Evolutionary conservation across 108 stramenopile species (phyloP).

Genomic region (Tribonema minus): DNA sequence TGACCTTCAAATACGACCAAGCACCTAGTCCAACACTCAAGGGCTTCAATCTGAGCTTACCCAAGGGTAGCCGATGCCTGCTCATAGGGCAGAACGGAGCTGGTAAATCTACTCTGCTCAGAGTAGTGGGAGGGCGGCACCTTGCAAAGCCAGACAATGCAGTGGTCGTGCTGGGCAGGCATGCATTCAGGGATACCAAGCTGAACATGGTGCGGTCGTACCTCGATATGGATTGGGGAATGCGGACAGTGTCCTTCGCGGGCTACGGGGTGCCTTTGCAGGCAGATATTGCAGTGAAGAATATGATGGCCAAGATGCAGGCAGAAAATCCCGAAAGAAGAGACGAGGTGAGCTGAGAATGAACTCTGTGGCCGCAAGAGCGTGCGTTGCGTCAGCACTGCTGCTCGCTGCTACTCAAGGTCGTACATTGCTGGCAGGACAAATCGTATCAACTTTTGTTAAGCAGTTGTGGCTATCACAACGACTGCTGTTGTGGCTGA

Average conservation of each 20-base stretch:
- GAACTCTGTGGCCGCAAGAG: too few species aligned
- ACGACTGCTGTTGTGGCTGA: too few species aligned
- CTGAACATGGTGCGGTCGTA: slow-evolving; percentile 87
- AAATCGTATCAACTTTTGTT: too few species aligned
- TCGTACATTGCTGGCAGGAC: too few species aligned
- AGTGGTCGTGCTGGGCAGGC: slow-evolving; percentile 66
- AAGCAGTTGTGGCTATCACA: too few species aligned
- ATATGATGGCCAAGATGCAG: slow-evolving; percentile 95
- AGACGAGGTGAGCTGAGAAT: slow-evolving; percentile 76
- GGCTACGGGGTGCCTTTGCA: slow-evolving; percentile 61
- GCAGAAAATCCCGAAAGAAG: slow-evolving; percentile 85
- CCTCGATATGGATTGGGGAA: slow-evolving; percentile 93
- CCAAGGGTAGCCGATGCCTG: slow-evolving; percentile 4
- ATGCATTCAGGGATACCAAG: slow-evolving; percentile 87
- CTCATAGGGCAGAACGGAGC: slow-evolving; percentile 49
- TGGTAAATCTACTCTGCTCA: slow-evolving; percentile 86
- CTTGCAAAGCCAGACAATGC: slow-evolving; percentile 65
- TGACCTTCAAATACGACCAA: not conserved
- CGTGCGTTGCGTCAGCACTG: too few species aligned
- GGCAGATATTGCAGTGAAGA: slow-evolving; percentile 84
- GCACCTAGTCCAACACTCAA: not conserved
- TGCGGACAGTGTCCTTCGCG: slow-evolving; percentile 95
- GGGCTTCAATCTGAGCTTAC: not conserved
- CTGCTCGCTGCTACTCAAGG: too few species aligned
- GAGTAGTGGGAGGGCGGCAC: slow-evolving; percentile 85